phyloP scores from a whole-genome alignment of 805 yeast genomes.

The Scheffersomyces stipitis region DNA sequence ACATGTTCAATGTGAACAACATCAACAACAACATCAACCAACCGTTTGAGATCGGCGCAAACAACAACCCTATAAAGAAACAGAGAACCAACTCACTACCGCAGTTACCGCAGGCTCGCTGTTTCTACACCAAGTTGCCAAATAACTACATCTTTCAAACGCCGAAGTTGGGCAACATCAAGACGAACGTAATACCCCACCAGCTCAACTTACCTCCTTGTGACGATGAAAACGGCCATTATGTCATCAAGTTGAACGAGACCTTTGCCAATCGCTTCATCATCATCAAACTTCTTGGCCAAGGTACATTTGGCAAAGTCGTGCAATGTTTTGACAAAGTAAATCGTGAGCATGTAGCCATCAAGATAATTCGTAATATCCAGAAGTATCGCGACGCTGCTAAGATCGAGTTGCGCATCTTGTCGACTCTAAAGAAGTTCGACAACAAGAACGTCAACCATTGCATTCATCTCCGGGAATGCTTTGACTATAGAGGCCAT shows the following conservation, averaged over 20 bases:
- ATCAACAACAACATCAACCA: conserved; percentile 2
- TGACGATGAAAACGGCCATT: conserved; percentile 75
- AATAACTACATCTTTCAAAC: conserved; percentile 34
- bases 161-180: conserved; percentile 40
- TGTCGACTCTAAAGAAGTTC: conserved; percentile 68
- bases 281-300: conserved; percentile 72
- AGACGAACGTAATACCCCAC: conserved; percentile 40
- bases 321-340: conserved; percentile 74
- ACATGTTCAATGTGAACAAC: conserved; percentile 43
- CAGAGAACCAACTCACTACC: conserved; percentile 45
- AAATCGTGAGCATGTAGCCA: conserved; percentile 68
- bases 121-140: conserved; percentile 41
- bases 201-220: conserved; percentile 35
- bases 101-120: conserved; percentile 44
- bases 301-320: conserved; percentile 92
- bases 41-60: conserved; percentile 4
- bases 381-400: conserved; percentile 96
- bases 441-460: conserved; percentile 68
- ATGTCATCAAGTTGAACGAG: conserved; percentile 58
- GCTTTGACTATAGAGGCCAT: conserved; percentile 90
- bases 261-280: conserved; percentile 73
- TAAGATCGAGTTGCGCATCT: conserved; percentile 82
- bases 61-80: conserved; percentile 23
- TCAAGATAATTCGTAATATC: conserved; percentile 87
- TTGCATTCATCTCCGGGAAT: conserved; percentile 85